phyloP scores from a whole-genome alignment of 495 filamentous ascomycete species.

The Neurospora cerealis region DNA sequence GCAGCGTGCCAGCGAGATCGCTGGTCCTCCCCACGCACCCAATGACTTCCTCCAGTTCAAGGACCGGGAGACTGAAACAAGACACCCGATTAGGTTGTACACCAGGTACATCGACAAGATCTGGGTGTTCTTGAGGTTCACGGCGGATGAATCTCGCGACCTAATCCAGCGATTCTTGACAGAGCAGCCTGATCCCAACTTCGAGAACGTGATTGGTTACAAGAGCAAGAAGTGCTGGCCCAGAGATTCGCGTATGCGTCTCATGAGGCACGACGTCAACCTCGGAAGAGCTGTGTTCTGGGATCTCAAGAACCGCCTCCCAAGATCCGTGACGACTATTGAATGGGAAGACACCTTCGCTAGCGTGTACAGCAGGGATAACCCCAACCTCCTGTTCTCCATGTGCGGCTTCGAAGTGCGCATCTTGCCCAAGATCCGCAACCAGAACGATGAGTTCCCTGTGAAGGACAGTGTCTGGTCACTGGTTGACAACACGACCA shows the following conservation, averaged over 20 bases:
- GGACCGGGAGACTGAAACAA: conserved; percentile 79
- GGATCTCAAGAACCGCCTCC: conserved; percentile 96
- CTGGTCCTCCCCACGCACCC: conserved; percentile 88
- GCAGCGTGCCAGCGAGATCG: conserved; percentile 92
- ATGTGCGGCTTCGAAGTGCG: conserved; percentile 99
- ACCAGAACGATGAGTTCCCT: conserved; percentile 91
- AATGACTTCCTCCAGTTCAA: conserved; percentile 99
- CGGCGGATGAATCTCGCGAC: conserved; percentile 87
- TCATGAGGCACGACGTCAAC: conserved; percentile 99
- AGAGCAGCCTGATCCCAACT: conserved; percentile 97
- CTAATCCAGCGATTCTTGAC: conserved; percentile 97
- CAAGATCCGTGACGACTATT: conserved; percentile 89
- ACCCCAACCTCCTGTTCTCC: conserved; percentile 93
- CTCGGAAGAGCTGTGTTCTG: conserved; percentile 97
- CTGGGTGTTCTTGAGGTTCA: conserved; percentile 95
- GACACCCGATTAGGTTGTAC: conserved; percentile 92
- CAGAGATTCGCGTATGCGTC: conserved; percentile 88
- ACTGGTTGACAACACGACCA: conserved; percentile 87
- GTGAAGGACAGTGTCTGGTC: conserved; percentile 98
- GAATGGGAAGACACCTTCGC: conserved; percentile 99
- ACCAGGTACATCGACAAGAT: conserved; percentile 97
- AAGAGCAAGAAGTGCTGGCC: conserved; percentile 99
- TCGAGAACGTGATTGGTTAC: conserved; percentile 98
- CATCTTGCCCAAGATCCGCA: conserved; percentile 91
- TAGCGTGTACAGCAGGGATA: conserved; percentile 98